A percentile compares a stretch with the other conserved stretches of the same genome.
Conservation (phyloP, 371 early-diverging fungal genomes). For the Mucor saturninus region DNA sequence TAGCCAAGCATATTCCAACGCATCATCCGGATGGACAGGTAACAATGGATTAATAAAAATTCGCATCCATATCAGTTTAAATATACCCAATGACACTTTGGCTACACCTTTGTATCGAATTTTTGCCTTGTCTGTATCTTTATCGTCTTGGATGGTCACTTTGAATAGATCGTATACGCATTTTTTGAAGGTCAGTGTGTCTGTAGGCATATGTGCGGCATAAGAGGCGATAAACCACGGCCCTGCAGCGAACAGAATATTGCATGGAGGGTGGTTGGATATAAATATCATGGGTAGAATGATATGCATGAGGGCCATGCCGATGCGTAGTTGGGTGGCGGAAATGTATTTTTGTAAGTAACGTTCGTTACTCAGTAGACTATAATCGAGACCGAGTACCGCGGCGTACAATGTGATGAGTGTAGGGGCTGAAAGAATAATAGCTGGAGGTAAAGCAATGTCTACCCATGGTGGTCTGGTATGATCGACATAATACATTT, state of each 20-base stretch:
- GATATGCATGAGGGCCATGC: constrained; percentile 16
- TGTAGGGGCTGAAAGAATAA: constrained; percentile 8
- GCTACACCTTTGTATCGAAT: constrained; percentile 29
- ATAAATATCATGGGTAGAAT: constrained; percentile 26
- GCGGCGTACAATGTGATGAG: constrained; percentile 13
- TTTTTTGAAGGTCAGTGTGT: constrained; percentile 4
- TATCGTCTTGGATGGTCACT: not conserved
- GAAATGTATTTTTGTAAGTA: constrained; percentile 8
- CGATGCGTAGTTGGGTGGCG: constrained; percentile 9
- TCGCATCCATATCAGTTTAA: constrained; percentile 31
- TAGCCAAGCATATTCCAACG: constrained; percentile 33
- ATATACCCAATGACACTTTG: constrained; percentile 24
- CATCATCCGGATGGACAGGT: constrained; percentile 18
- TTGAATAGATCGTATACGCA: constrained; percentile 6
- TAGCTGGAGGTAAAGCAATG: constrained; percentile 28
- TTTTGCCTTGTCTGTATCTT: not conserved
- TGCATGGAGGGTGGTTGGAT: constrained; percentile 14
- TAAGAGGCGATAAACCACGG: constrained; percentile 35
- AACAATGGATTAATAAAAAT: constrained; percentile 26
- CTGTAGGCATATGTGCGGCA: constrained; percentile 21
- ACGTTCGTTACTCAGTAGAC: constrained; percentile 17
- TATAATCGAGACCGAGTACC: constrained; percentile 18
- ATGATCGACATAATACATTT: constrained; percentile 15
- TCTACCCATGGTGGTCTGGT: constrained; percentile 26
- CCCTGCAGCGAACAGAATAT: constrained; percentile 17